These are phyloP conservation scores for Aquilaria agallochum DNA, from an alignment of 441 rosid genomes.

Conservation along the genomic window DNA sequence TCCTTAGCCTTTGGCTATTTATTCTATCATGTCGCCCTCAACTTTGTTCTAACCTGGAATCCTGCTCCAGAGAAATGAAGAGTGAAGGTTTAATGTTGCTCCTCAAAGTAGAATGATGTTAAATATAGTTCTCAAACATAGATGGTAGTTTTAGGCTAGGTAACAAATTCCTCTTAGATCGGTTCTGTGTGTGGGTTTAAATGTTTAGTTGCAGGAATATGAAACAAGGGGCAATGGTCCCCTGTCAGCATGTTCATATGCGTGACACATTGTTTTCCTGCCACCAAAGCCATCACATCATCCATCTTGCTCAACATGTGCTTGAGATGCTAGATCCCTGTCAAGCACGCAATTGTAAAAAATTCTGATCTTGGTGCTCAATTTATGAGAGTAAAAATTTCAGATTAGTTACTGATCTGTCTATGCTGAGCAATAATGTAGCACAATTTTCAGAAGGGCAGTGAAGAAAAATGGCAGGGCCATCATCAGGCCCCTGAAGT, in stretches of 20 bases:
- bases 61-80: too few relatives aligned
- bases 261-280: constrained; percentile 31
- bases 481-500: constrained; percentile 60
- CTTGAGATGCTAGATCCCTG: constrained; percentile 24
- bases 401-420: background rate
- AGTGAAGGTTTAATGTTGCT: too few relatives aligned
- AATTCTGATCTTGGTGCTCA: background rate
- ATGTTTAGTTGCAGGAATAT: too few relatives aligned
- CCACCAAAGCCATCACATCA: constrained; percentile 34
- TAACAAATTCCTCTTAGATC: too few relatives aligned
- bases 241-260: constrained; percentile 5
- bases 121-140: too few relatives aligned
- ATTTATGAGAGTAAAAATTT: background rate
- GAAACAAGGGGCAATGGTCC: constrained; percentile 27
- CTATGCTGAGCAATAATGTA: background rate
- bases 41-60: too few relatives aligned
- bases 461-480: constrained; percentile 42
- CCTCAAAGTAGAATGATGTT: too few relatives aligned
- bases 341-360: constrained; percentile 13
- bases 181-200: too few relatives aligned
- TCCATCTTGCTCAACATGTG: constrained; percentile 30
- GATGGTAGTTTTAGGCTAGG: too few relatives aligned
- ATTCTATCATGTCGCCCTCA: too few relatives aligned
- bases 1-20: too few relatives aligned
- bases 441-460: constrained; percentile 37